Evolutionary conservation across 1,284 basidiomycete genomes (phyloP).

Genomic region (Ceratobasidium sp.): DNA sequence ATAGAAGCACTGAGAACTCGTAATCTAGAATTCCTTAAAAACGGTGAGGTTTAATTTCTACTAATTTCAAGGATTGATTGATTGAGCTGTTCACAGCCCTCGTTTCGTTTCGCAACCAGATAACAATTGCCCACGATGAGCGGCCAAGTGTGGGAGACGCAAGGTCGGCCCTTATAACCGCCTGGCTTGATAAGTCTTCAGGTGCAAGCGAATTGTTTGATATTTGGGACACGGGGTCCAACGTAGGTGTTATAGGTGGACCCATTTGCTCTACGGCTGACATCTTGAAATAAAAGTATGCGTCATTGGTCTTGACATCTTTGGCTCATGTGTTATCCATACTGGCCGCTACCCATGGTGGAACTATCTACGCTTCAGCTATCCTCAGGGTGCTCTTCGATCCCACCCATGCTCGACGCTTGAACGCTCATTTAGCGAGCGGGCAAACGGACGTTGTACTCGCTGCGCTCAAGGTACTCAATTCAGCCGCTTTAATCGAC

Average conservation of each 20-base stretch:
- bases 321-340: conserved; percentile 20
- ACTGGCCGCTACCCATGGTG: conserved; percentile 12
- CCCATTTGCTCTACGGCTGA: not conserved
- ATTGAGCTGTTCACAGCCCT: conserved; percentile 20
- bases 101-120: conserved; percentile 43
- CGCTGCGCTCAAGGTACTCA: conserved; percentile 72
- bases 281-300: conserved; percentile 5
- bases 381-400: conserved; percentile 72
- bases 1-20: conserved; percentile 21
- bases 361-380: conserved; percentile 63
- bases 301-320: conserved; percentile 22
- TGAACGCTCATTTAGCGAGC: conserved; percentile 72
- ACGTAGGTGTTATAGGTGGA: conserved; percentile 58
- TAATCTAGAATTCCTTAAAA: conserved; percentile 26
- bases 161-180: conserved; percentile 68
- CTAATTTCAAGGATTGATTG: not conserved
- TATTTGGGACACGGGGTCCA: conserved; percentile 69
- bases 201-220: conserved; percentile 72
- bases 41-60: not conserved
- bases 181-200: conserved; percentile 70
- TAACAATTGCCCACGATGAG: conserved; percentile 26
- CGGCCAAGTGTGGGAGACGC: conserved; percentile 59
- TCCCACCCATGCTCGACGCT: conserved; percentile 65
- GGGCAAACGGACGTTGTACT: conserved; percentile 73
- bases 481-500: conserved; percentile 62